Evolutionary conservation across 2,329 filamentous ascomycete genomes (phyloP), one percentile per base, ranked within the genome.

Genomic region (Dissoconium aciculare): DNA sequence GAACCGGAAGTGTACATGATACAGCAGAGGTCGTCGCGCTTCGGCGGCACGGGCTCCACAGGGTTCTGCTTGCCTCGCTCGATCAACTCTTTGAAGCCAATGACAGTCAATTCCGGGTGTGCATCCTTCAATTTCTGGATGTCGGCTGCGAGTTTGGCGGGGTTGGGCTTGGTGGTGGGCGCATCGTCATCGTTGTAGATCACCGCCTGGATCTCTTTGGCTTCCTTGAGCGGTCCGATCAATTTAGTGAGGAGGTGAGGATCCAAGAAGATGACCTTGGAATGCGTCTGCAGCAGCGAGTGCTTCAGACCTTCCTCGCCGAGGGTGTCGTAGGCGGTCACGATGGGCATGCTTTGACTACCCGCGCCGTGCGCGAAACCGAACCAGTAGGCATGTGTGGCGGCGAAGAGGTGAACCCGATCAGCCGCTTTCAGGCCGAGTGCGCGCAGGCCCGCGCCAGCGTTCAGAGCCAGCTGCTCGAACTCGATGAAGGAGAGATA

Each of bases 241-340:
- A 69, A 55, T 38, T 59, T 64, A 26, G 60, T 59, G 30, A 70
- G 54, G 26, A 93, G 72, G 45, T 80, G 73, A 5, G 85, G 78
- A 52, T 94, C 85, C 39, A 83, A 69, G 59, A 85, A 93, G 64
- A 94, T 87, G 55, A 77, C 76, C 46, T 74, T 74, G 31, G 82
- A 78, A 39, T 74, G 65, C 31, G 83, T 89, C 59, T 92, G 80
- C 13, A 74, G 65, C 41, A 94, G 69, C 3, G 84, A 91, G 62
- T 92, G 84, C 60, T 78, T 74, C 40, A 94, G 69, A 27, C 84
- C 85, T 39, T 76, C 73, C 47, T 82, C 71, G 32, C 85, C 85
- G 26, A 94, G 75, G 16, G 84, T 92, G 56, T 94, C 85, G 58
- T 94, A 94, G 30, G 85, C 84, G 27, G 87, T 95, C 30, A 94